These are phyloP conservation scores for Leptomonas seymouri DNA, from an alignment of 208 protist genomes.

Conservation along the genomic window DNA sequence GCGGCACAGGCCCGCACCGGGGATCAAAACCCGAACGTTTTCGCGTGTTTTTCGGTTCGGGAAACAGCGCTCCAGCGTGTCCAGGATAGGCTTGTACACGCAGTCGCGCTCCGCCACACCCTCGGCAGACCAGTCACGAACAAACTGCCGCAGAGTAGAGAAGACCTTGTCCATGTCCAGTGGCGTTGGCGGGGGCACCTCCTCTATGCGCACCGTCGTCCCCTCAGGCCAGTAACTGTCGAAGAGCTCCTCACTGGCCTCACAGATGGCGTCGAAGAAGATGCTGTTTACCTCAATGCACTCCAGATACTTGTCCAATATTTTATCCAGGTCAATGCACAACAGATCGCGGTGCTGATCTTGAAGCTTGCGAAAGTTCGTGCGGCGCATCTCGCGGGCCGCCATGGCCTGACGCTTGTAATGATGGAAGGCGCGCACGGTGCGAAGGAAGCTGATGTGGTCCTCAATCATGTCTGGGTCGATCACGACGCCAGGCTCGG, in stretches of 20 bases:
- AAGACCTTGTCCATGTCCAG: constrained; percentile 96
- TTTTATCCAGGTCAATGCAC: constrained; percentile 79
- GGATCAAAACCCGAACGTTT: constrained; percentile 81
- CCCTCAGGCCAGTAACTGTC: constrained; percentile 90
- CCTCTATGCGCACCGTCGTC: constrained; percentile 60
- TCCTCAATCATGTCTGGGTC: constrained; percentile 85
- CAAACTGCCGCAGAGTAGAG: constrained; percentile 96
- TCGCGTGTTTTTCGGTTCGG: constrained; percentile 55
- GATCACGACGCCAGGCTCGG: constrained; percentile 28
- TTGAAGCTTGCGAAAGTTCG: constrained; percentile 83
- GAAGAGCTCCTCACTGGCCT: constrained; percentile 83
- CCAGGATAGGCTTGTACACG: constrained; percentile 90
- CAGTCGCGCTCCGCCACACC: constrained; percentile 90
- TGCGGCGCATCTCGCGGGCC: constrained; percentile 71
- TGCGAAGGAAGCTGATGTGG: constrained; percentile 87
- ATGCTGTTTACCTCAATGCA: constrained; percentile 83
- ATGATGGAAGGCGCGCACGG: constrained; percentile 75
- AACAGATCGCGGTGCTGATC: constrained; percentile 70
- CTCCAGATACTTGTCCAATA: constrained; percentile 73
- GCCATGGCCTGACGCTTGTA: constrained; percentile 77
- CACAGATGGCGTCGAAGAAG: constrained; percentile 88
- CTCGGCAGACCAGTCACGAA: constrained; percentile 95
- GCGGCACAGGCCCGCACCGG: constrained; percentile 92
- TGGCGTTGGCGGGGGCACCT: constrained; percentile 78
- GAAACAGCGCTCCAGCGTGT: constrained; percentile 80